Evolutionary conservation across 1,284 basidiomycete genomes (phyloP).

Genomic region (Moesziomyces parantarcticus): DNA sequence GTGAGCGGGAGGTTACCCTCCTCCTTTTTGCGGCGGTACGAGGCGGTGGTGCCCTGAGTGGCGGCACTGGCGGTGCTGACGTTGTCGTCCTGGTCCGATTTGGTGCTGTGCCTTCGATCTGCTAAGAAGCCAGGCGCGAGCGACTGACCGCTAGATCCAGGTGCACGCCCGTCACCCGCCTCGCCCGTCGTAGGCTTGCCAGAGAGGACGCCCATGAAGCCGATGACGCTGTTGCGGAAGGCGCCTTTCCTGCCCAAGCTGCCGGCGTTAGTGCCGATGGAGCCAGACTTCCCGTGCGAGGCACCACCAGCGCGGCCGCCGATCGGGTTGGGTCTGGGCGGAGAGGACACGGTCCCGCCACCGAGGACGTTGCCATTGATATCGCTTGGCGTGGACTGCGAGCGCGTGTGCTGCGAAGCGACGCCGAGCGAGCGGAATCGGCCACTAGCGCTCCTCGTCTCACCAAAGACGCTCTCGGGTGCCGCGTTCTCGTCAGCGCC

Average conservation of each 20-base stretch:
- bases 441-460: conserved; percentile 7
- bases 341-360: conserved; percentile 4
- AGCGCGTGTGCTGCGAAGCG: conserved; percentile 20
- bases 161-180: not conserved
- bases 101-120: conserved; percentile 29
- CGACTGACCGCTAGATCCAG: not conserved
- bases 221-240: conserved; percentile 47
- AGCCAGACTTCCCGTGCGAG: conserved; percentile 3
- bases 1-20: conserved; percentile 42
- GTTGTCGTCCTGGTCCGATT: conserved; percentile 40
- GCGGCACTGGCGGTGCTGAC: conserved; percentile 35
- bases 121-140: conserved; percentile 21
- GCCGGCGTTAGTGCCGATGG: conserved; percentile 8
- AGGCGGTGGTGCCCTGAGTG: conserved; percentile 50
- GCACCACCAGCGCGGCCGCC: conserved; percentile 5
- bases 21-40: conserved; percentile 44
- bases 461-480: conserved; percentile 12
- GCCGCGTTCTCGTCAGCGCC: conserved; percentile 34
- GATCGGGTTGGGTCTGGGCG: conserved; percentile 2
- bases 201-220: conserved; percentile 39
- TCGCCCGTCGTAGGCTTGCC: conserved; percentile 15
- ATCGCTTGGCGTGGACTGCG: conserved; percentile 24
- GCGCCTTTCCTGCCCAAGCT: conserved; percentile 27
- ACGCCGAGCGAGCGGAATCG: conserved; percentile 22
- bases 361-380: conserved; percentile 20